Conservation (phyloP, 208 protist genomes). For the Naegleria fowleri region DNA sequence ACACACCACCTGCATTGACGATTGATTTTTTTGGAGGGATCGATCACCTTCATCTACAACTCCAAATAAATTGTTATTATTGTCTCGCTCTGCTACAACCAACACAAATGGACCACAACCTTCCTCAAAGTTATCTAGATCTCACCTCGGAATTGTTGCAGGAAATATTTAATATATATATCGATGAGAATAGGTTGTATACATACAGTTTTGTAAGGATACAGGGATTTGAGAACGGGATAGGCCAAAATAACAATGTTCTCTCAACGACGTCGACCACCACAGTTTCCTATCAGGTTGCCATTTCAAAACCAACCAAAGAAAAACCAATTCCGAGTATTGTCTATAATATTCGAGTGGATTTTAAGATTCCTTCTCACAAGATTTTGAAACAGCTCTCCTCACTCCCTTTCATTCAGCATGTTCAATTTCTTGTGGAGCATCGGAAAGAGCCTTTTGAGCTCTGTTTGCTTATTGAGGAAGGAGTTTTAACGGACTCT, state of each 20-base stretch:
- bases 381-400: neutral
- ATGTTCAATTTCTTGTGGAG: neutral
- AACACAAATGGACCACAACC: too few relatives aligned
- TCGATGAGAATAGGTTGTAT: neutral
- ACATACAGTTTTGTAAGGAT: neutral
- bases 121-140: neutral
- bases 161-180: neutral
- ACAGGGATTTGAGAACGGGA: neutral
- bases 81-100: too few relatives aligned
- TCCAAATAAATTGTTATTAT: too few relatives aligned
- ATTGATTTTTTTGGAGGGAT: too few relatives aligned
- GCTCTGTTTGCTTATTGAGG: neutral
- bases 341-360: neutral
- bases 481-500: neutral
- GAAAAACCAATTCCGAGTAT: neutral
- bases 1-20: too few relatives aligned
- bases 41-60: too few relatives aligned
- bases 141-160: neutral
- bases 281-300: neutral
- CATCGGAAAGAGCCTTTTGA: neutral
- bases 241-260: too few relatives aligned
- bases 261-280: neutral
- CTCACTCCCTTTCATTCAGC: neutral
- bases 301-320: neutral
- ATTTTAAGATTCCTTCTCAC: neutral